These are phyloP conservation scores for Karstenula rhodostoma DNA, from an alignment of 2,329 filamentous ascomycete genomes.

Conservation along the genomic window DNA sequence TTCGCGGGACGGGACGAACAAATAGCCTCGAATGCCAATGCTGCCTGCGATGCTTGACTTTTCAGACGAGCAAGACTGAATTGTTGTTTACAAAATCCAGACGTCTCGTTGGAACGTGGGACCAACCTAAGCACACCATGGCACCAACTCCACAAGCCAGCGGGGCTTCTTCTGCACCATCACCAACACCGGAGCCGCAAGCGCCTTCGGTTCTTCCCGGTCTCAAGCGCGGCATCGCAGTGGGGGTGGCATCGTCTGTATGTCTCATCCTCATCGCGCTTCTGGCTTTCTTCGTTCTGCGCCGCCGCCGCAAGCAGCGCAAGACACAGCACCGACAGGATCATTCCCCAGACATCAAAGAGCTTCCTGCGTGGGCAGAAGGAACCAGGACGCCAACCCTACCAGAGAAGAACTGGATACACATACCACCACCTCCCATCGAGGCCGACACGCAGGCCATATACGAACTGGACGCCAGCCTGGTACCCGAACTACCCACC, in stretches of 20 bases:
- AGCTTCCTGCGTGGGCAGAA: constrained; percentile 19
- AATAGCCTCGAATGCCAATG: constrained; percentile 7
- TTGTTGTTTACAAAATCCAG: neutral
- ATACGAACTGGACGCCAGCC: constrained; percentile 32
- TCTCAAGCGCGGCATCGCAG: constrained; percentile 41
- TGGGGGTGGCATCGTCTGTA: constrained; percentile 36
- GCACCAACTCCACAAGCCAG: constrained; percentile 10
- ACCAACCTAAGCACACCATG: constrained; percentile 7
- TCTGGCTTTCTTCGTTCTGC: constrained; percentile 31
- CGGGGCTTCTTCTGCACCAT: neutral
- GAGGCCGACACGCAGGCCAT: constrained; percentile 33
- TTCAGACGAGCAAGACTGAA: neutral
- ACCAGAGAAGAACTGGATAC: constrained; percentile 10
- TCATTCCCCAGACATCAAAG: constrained; percentile 11
- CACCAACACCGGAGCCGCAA: constrained; percentile 5
- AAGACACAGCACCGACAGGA: constrained; percentile 16
- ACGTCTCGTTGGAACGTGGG: neutral
- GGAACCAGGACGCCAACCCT: constrained; percentile 22
- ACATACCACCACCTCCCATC: constrained; percentile 20
- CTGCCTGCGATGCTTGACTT: constrained; percentile 1
- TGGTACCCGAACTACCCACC: constrained; percentile 31
- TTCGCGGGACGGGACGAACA: constrained; percentile 3
- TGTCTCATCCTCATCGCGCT: constrained; percentile 32
- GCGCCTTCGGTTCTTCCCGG: constrained; percentile 29
- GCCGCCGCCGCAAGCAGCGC: constrained; percentile 28